Conservation (phyloP, 2,329 filamentous ascomycete genomes). For the Arachnomyces sp. region DNA sequence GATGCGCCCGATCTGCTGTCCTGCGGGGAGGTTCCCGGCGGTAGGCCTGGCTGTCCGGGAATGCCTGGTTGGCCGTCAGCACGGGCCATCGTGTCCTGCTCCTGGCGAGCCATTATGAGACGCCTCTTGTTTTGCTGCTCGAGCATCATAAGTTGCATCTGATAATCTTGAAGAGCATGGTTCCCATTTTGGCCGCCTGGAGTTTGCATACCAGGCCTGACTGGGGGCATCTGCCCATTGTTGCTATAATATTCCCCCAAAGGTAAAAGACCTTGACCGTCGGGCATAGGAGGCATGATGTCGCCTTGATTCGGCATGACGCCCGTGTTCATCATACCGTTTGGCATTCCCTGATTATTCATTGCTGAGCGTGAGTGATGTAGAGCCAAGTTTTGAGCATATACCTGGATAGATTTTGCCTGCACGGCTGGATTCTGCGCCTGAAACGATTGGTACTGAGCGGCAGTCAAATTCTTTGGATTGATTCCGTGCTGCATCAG, state of each 20-base stretch:
- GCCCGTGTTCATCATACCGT: slow-evolving; percentile 58
- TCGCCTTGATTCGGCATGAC: slow-evolving; percentile 68
- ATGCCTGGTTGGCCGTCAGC: slow-evolving; percentile 42
- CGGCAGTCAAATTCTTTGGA: slow-evolving; percentile 61
- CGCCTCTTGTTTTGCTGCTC: slow-evolving; percentile 64
- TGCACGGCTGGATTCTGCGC: slow-evolving; percentile 53
- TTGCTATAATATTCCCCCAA: slow-evolving; percentile 52
- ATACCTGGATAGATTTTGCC: slow-evolving; percentile 79
- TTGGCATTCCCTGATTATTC: slow-evolving; percentile 72
- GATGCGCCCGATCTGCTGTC: slow-evolving; percentile 52
- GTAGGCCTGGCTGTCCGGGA: slow-evolving; percentile 40
- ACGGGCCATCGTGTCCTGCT: slow-evolving; percentile 55
- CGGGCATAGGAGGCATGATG: slow-evolving; percentile 68
- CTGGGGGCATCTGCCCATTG: slow-evolving; percentile 42
- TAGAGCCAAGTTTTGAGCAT: slow-evolving; percentile 75
- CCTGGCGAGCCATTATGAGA: slow-evolving; percentile 58
- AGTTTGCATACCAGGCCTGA: slow-evolving; percentile 19
- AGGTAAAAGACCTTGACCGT: slow-evolving; percentile 43
- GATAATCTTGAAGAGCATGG: slow-evolving; percentile 61
- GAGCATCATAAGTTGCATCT: slow-evolving; percentile 62
- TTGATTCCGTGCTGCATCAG: slow-evolving; percentile 63
- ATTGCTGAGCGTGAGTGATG: slow-evolving; percentile 69
- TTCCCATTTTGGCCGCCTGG: slow-evolving; percentile 38
- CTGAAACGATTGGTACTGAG: slow-evolving; percentile 64
- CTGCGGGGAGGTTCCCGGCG: slow-evolving; percentile 50